A percentile compares a stretch with the other conserved stretches of the same genome.
Evolutionary conservation across 495 filamentous ascomycete genomes (phyloP).

Genomic region (Tuber borchii): DNA sequence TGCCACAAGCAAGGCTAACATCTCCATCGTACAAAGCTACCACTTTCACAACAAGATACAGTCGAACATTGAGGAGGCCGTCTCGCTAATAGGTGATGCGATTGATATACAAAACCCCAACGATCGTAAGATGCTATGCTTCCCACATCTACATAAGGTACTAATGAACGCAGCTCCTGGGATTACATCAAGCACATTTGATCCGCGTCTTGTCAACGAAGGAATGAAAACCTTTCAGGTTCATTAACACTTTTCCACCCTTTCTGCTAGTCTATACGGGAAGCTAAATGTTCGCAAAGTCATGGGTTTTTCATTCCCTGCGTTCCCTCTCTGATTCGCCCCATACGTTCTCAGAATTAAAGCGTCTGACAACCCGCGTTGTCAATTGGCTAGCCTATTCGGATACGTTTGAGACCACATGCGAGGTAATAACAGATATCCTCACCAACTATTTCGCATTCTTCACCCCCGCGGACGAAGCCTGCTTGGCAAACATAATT

Average conservation of each 20-base stretch:
- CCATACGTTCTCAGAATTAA: slow-evolving; percentile 52
- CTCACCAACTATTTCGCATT: slow-evolving; percentile 59
- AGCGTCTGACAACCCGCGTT: slow-evolving; percentile 51
- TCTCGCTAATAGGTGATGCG: slow-evolving; percentile 47
- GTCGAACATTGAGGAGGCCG: slow-evolving; percentile 51
- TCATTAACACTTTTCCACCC: slow-evolving; percentile 14
- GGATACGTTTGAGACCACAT: slow-evolving; percentile 53
- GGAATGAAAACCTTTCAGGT: slow-evolving; percentile 59
- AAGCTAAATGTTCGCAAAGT: slow-evolving; percentile 37
- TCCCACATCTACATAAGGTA: neutral
- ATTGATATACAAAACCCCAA: slow-evolving; percentile 42
- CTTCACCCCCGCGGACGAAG: slow-evolving; percentile 53
- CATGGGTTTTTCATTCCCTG: slow-evolving; percentile 66
- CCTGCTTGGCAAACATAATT: slow-evolving; percentile 52
- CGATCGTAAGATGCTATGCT: neutral
- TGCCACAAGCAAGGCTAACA: slow-evolving; percentile 2
- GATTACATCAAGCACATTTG: slow-evolving; percentile 39
- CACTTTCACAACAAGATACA: slow-evolving; percentile 51
- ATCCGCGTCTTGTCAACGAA: slow-evolving; percentile 44
- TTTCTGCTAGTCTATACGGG: slow-evolving; percentile 1
- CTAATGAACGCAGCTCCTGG: slow-evolving; percentile 23
- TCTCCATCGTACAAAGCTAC: slow-evolving; percentile 36
- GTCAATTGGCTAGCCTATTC: slow-evolving; percentile 53
- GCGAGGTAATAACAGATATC: slow-evolving; percentile 60
- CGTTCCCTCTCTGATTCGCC: slow-evolving; percentile 52